Evolutionary conservation across 495 filamentous ascomycete genomes (phyloP).

Genomic region (Penicillium samsonianum): DNA sequence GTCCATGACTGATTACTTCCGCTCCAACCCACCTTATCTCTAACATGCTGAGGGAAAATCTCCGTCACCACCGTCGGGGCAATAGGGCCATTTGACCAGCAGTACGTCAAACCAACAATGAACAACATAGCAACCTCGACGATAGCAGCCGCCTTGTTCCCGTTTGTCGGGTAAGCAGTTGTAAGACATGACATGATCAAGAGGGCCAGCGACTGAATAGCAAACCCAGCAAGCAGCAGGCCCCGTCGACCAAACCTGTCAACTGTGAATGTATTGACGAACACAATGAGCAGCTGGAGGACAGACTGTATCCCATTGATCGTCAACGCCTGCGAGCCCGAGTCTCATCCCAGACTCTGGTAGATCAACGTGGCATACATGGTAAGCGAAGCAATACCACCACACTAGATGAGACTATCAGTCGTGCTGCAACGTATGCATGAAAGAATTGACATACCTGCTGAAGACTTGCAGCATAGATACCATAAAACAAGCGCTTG

Average conservation of each 20-base stretch:
- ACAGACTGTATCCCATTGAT: conserved; percentile 41
- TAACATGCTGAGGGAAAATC: conserved; percentile 41
- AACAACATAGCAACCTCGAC: conserved; percentile 41
- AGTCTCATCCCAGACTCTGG: conserved; percentile 38
- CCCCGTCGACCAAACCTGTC: conserved; percentile 37
- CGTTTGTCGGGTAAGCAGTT: conserved; percentile 37
- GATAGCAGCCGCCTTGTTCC: conserved; percentile 36
- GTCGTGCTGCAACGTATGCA: background rate
- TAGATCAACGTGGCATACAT: conserved; percentile 45
- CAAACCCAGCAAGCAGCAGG: conserved; percentile 35
- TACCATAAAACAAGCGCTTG: conserved; percentile 37
- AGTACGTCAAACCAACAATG: conserved; percentile 40
- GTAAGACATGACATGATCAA: conserved; percentile 36
- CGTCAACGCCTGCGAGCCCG: conserved; percentile 35
- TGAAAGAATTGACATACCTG: conserved; percentile 19
- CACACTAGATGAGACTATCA: conserved; percentile 14
- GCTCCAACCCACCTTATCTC: conserved; percentile 32
- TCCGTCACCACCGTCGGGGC: conserved; percentile 34
- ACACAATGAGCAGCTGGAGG: conserved; percentile 38
- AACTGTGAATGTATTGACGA: conserved; percentile 44
- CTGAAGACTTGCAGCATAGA: conserved; percentile 38
- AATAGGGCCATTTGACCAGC: conserved; percentile 41
- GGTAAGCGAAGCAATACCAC: conserved; percentile 23
- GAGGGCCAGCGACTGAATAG: conserved; percentile 34
- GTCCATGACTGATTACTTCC: background rate